Conservation (phyloP, 2,329 filamentous ascomycete species). For the Nemania sp. region DNA sequence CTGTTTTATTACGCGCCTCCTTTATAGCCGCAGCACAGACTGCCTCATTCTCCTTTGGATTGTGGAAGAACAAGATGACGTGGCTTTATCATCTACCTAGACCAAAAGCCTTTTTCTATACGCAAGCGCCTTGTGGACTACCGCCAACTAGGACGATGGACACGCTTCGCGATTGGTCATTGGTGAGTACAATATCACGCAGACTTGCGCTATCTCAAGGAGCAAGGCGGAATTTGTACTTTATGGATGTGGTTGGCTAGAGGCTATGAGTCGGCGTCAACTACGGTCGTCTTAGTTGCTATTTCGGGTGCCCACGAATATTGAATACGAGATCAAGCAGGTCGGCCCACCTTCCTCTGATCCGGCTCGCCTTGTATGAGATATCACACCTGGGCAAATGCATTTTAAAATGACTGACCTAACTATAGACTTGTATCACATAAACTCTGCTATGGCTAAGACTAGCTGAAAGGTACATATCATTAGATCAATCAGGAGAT, state of each 20-base stretch:
- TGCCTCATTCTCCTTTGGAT: neutral
- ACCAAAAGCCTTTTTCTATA: slow-evolving; percentile 4
- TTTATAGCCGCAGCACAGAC: neutral
- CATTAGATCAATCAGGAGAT: slow-evolving; percentile 2
- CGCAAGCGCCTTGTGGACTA: neutral
- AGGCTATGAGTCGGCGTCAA: neutral
- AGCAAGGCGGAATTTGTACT: slow-evolving; percentile 9
- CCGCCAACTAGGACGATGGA: slow-evolving; percentile 1
- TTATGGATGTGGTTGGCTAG: slow-evolving; percentile 9
- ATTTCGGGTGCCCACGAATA: neutral
- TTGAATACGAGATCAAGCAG: slow-evolving; percentile 8
- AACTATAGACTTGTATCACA: neutral
- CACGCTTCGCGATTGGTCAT: neutral
- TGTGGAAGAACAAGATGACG: neutral
- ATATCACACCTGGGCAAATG: neutral
- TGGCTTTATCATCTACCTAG: neutral
- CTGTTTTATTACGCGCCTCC: neutral
- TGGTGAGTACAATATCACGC: slow-evolving; percentile 7
- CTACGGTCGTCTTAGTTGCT: slow-evolving; percentile 5
- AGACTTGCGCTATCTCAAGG: slow-evolving; percentile 7
- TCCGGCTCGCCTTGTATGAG: slow-evolving; percentile 3
- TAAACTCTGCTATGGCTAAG: neutral
- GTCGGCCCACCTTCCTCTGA: neutral
- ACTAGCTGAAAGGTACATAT: neutral
- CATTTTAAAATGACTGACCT: slow-evolving; percentile 1